These are phyloP conservation scores for Sugiyamaella valdiviana DNA, from an alignment of 805 yeast genomes.

Conservation along the genomic window DNA sequence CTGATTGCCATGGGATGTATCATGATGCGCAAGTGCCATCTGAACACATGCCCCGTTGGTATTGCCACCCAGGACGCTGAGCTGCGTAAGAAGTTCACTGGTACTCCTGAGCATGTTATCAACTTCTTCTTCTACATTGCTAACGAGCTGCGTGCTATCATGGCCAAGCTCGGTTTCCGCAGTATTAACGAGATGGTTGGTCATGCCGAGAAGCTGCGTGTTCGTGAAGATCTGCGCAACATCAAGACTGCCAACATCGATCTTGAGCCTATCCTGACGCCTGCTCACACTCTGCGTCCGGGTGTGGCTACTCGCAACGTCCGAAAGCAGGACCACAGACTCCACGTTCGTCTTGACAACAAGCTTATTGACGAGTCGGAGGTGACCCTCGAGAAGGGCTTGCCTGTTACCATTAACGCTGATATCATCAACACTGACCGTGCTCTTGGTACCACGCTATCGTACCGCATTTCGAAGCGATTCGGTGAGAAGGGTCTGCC, in stretches of 20 bases:
- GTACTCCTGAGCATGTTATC: slow-evolving; percentile 97
- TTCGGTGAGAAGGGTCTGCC: slow-evolving; percentile 94
- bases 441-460: slow-evolving; percentile 89
- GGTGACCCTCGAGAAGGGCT: slow-evolving; percentile 89
- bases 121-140: slow-evolving; percentile 94
- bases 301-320: slow-evolving; percentile 93
- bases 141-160: slow-evolving; percentile 81
- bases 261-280: slow-evolving; percentile 87
- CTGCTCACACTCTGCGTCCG: slow-evolving; percentile 93
- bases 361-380: slow-evolving; percentile 95
- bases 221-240: slow-evolving; percentile 77
- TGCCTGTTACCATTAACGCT: slow-evolving; percentile 90
- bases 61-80: slow-evolving; percentile 98
- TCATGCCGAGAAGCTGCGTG: slow-evolving; percentile 82
- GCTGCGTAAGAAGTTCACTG: slow-evolving; percentile 82
- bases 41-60: slow-evolving; percentile 95
- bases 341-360: slow-evolving; percentile 91
- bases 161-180: slow-evolving; percentile 94
- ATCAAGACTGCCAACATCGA: slow-evolving; percentile 90
- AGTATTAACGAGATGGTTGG: slow-evolving; percentile 98
- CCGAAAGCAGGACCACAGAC: slow-evolving; percentile 87
- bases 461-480: slow-evolving; percentile 86
- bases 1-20: slow-evolving; percentile 96
- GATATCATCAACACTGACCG: slow-evolving; percentile 94
- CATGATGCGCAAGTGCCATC: slow-evolving; percentile 91